Percentiles rank a stretch among this genome's conserved stretches.
phyloP scores from a whole-genome alignment of 139 green algal genomes.

The Chlamydomonas sp. region DNA sequence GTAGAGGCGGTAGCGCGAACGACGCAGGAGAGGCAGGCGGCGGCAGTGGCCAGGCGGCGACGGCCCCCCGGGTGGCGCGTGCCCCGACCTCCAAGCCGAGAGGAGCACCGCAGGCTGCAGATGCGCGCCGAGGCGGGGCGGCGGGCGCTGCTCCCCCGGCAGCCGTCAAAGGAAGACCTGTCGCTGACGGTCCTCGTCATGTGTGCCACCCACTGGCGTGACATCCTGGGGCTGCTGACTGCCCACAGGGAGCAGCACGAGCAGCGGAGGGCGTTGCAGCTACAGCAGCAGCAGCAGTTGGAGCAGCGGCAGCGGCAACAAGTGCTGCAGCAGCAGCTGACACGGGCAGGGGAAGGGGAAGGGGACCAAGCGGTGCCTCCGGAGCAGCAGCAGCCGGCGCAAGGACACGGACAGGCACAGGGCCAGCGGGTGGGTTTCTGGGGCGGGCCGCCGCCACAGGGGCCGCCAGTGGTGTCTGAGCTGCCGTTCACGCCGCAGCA shows the following conservation, averaged over 20 bases:
- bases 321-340: background rate
- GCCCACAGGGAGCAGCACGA: conserved; percentile 3
- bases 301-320: background rate
- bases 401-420: no score
- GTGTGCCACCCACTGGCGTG: background rate
- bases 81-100: background rate
- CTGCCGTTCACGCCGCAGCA: conserved; percentile 32
- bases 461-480: background rate
- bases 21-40: no score
- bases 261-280: background rate
- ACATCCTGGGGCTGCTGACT: background rate
- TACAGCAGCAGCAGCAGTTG: background rate
- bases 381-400: background rate
- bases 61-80: no score
- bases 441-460: background rate
- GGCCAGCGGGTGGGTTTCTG: no score
- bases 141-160: conserved; percentile 11
- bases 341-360: no score
- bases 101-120: conserved; percentile 5
- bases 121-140: background rate
- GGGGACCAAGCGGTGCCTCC: no score
- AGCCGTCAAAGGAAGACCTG: background rate
- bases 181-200: background rate
- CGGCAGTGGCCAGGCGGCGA: no score
- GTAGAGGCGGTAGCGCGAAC: no score